Percentiles rank a stretch among this genome's conserved stretches.
These are phyloP conservation scores for Myxozyma mucilagina DNA, from an alignment of 805 yeast species.

Conservation along the genomic window DNA sequence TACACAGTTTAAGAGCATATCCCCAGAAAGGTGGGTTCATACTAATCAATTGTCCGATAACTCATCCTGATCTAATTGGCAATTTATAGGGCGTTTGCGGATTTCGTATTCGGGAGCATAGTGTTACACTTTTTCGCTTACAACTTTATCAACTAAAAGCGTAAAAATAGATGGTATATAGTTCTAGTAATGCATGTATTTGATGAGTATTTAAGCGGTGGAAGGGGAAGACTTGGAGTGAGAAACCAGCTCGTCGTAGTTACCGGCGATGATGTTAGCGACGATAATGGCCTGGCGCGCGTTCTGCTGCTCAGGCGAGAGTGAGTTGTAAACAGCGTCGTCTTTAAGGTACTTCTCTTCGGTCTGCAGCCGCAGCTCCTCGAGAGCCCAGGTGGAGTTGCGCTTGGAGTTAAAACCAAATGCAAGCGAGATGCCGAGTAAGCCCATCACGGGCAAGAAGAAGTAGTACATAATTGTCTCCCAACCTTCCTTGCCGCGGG, in stretches of 20 bases:
- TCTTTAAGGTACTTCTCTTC: slow-evolving; percentile 65
- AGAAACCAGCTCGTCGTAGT: slow-evolving; percentile 59
- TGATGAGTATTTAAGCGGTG: too few species aligned
- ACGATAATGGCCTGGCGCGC: slow-evolving; percentile 75
- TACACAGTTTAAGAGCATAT: slow-evolving; percentile 45
- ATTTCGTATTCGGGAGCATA: slow-evolving; percentile 82
- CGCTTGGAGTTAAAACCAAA: slow-evolving; percentile 49
- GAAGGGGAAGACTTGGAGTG: too few species aligned
- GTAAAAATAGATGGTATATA: background rate
- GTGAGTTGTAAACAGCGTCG: slow-evolving; percentile 45
- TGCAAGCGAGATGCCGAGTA: slow-evolving; percentile 53
- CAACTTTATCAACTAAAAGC: slow-evolving; percentile 78
- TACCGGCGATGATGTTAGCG: slow-evolving; percentile 79
- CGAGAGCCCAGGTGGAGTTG: slow-evolving; percentile 63
- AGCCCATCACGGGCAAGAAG: slow-evolving; percentile 67
- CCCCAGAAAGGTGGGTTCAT: slow-evolving; percentile 47
- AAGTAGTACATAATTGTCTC: slow-evolving; percentile 70
- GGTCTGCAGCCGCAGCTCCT: slow-evolving; percentile 75
- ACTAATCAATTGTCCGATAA: background rate
- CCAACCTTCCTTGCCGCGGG: slow-evolving; percentile 82
- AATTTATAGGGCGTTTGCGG: slow-evolving; percentile 67
- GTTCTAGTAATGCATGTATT: too few species aligned
- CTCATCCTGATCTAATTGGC: background rate
- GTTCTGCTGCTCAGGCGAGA: slow-evolving; percentile 56
- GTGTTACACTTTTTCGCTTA: slow-evolving; percentile 82